Percentiles rank a stretch among this genome's conserved stretches.
Conservation (phyloP, 345 rosid species). For the Salix arbutifolia region DNA sequence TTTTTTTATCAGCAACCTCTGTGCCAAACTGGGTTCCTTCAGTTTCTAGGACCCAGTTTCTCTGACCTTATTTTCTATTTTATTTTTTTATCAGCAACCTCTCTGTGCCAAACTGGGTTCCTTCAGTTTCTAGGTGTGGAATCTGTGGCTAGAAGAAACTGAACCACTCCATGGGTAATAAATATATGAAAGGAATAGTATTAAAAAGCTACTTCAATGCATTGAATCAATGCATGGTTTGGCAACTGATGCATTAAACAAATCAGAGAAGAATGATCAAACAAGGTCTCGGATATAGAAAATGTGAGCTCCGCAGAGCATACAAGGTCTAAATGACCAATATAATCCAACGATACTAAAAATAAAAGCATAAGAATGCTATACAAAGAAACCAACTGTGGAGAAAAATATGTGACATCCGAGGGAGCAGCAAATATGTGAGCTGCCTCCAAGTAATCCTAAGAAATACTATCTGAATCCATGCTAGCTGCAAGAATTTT, state of each 20-base stretch:
- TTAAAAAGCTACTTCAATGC: neutral
- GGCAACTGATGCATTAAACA: neutral
- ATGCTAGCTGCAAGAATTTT: neutral
- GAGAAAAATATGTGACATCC: neutral
- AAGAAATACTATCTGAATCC: neutral
- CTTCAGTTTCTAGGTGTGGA: no score
- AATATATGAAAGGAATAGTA: neutral
- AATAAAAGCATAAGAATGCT: neutral
- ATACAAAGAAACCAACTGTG: neutral
- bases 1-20: no score
- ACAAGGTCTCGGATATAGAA: neutral
- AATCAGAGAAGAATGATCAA: neutral
- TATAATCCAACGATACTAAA: neutral
- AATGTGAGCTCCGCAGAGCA: neutral
- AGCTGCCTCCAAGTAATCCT: neutral
- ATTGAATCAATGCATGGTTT: neutral
- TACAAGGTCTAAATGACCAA: neutral
- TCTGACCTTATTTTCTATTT: no score
- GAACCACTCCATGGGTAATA: neutral
- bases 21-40: no score
- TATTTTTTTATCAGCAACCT: no score
- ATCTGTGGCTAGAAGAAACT: no score
- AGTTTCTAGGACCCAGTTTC: neutral
- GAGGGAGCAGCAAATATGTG: neutral
- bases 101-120: no score